Evolutionary conservation across 2,329 filamentous ascomycete species (phyloP).

Genomic region (Neopestalotiopsis rosae): DNA sequence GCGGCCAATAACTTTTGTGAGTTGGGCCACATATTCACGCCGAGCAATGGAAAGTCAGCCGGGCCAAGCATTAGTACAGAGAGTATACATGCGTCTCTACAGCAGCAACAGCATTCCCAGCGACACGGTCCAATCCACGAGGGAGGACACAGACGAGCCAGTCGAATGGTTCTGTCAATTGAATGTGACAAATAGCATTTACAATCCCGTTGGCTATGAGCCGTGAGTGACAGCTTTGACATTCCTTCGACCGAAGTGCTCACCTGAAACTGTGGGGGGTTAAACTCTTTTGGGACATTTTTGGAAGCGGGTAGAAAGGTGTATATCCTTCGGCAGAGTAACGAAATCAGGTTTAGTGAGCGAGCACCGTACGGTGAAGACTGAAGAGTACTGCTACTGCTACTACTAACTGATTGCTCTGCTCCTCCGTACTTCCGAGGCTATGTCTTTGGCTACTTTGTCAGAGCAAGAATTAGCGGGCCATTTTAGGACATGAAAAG

Average conservation of each 20-base stretch:
- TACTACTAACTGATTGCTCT: too few species aligned
- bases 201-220: neutral
- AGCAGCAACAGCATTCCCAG: neutral
- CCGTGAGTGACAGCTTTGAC: constrained; percentile 6
- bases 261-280: constrained; percentile 5
- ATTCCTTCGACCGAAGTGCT: neutral
- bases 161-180: neutral
- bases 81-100: neutral
- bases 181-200: neutral
- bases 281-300: neutral
- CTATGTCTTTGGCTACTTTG: neutral
- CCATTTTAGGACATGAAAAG: neutral
- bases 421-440: neutral
- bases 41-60: neutral
- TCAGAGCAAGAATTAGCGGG: neutral
- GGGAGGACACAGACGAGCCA: neutral
- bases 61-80: neutral
- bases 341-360: neutral
- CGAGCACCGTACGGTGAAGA: neutral
- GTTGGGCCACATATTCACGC: neutral
- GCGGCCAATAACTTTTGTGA: constrained; percentile 6
- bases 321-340: neutral
- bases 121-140: neutral
- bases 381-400: too few species aligned
- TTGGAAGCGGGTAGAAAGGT: neutral